Conservation (phyloP, 768 basidiomycete genomes). For the Boletales sp. region DNA sequence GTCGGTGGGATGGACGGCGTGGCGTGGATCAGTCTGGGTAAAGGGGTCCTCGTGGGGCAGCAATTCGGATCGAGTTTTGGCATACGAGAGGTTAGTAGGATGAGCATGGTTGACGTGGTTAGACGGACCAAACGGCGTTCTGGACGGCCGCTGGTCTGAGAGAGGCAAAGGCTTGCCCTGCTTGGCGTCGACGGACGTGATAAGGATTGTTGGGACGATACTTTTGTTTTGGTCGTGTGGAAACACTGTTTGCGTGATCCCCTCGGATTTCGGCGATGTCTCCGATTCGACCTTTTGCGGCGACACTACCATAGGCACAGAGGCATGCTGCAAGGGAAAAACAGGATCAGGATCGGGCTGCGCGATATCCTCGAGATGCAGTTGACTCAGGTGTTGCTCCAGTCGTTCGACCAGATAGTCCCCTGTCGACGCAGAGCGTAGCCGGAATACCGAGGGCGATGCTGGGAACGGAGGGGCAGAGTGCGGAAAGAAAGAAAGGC, state of each 20-base stretch:
- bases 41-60: slow-evolving; percentile 16
- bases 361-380: slow-evolving; percentile 11
- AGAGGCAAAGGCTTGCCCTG: slow-evolving; percentile 18
- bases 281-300: neutral
- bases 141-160: slow-evolving; percentile 8
- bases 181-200: slow-evolving; percentile 26
- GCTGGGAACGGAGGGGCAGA: slow-evolving; percentile 5
- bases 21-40: neutral
- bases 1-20: neutral
- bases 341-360: slow-evolving; percentile 1
- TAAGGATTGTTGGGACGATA: slow-evolving; percentile 18
- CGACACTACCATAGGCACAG: slow-evolving; percentile 4
- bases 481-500: neutral
- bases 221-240: slow-evolving; percentile 4
- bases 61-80: neutral
- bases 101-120: slow-evolving; percentile 3
- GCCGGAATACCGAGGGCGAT: slow-evolving; percentile 17
- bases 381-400: slow-evolving; percentile 17
- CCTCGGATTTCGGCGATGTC: neutral
- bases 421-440: slow-evolving; percentile 16
- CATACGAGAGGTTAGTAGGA: neutral
- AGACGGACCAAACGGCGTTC: slow-evolving; percentile 12
- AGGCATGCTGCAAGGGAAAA: neutral
- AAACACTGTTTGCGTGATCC: neutral
- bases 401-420: slow-evolving; percentile 21